A percentile compares a stretch with the other conserved stretches of the same genome.
These are phyloP conservation scores for Chlorella variabilis DNA, from an alignment of 163 green algal species.

Conservation along the genomic window DNA sequence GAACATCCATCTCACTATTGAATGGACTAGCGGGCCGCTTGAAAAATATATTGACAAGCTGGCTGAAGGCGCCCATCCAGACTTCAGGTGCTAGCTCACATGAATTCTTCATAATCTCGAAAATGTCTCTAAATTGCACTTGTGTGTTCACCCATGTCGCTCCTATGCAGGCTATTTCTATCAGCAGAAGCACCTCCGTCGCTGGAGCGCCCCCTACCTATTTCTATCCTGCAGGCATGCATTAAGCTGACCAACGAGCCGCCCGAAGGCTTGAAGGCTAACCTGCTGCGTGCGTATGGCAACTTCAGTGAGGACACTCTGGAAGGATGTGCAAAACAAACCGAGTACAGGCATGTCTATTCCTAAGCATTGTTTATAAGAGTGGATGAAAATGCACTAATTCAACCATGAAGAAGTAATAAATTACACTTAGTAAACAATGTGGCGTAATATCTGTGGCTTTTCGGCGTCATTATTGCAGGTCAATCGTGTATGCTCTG, in stretches of 20 bases:
- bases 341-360: conserved; percentile 26
- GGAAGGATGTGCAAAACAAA: conserved; percentile 86
- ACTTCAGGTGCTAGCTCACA: conserved; percentile 79
- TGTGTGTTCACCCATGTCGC: no score
- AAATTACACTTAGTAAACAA: no score
- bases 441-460: no score
- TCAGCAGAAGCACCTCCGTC: conserved; percentile 89
- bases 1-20: conserved; percentile 96
- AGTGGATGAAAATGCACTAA: not conserved
- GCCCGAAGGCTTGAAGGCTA: conserved; percentile 86
- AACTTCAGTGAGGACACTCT: conserved; percentile 90
- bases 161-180: conserved; percentile 82
- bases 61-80: conserved; percentile 79
- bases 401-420: no score
- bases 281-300: conserved; percentile 83
- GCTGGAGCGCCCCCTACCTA: conserved; percentile 85
- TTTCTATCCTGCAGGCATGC: conserved; percentile 78
- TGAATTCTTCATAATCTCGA: not conserved
- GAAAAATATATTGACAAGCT: conserved; percentile 91
- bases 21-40: conserved; percentile 83
- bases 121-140: not conserved
- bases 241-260: conserved; percentile 97
- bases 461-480: conserved; percentile 63
- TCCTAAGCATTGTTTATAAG: no score
- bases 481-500: conserved; percentile 90